Base-by-base conservation (phyloP, 2,329 filamentous ascomycete species). In the Mycosphaerella sp. region DNA sequence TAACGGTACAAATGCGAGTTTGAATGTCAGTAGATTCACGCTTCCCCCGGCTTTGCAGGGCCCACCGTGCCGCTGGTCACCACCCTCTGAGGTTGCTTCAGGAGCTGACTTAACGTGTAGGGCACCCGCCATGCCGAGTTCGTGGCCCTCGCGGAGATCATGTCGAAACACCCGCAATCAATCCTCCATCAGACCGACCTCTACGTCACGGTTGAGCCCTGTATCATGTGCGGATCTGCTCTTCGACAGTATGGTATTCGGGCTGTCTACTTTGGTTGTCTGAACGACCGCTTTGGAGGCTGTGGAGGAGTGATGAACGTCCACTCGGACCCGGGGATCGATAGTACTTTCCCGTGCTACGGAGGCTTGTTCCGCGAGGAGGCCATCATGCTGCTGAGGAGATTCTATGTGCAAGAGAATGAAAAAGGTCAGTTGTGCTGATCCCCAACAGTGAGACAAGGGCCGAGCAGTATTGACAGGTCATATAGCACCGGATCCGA, bases 341-440 rank as follows among this genome's bases (percentile, higher is more conserved):
- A 95, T 69, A 78, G 76, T 8, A 83, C 88, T 4, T 96, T 88
- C 69, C 84, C 86, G 44, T 89, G 89, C 53, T 85, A 90, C 68
- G 89, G 91, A 39, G 92, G 91, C 1, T 85, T 95, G 76, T 89
- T 89, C 65, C 82, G 89, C 45, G 88, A 95, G 66, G 92, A 97
- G 67, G 92, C 93, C 4, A 95, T 98, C 56, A 91, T 92, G 71
- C 73, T 98, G 62, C 77, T 98, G 61, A 81, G 95, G 59, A 84
- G 92, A 55, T 98, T 98, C 72, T 98, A 98, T 70, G 88, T 98
- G 32, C 93, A 98, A 72, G 91, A 98, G 72, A 98, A 98, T 72
- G 89, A 88, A 60, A 87, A 93, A 78, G 89, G 87, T 88, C 74
- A 64, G 76, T 66, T 29, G 36, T 12, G 31, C 42, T 42, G 29